Base-by-base conservation (phyloP, 345 rosid genomes). In the Zanthoxylum bungeanum region DNA sequence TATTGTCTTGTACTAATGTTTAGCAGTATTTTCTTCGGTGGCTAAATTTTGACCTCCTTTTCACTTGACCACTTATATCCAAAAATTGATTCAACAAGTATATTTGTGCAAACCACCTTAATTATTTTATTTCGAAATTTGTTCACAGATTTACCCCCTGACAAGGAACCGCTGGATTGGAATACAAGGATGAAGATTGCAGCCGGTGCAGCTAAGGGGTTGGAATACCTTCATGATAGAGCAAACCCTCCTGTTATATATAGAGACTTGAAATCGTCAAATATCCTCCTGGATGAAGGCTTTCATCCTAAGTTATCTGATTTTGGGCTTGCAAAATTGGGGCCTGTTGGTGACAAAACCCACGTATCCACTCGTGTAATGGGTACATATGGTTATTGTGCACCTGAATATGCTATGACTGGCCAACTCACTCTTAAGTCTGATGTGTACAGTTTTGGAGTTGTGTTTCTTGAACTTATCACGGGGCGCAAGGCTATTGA, bases 361-460 rank as follows among this genome's bases (percentile, higher is more conserved):
- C 99, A 95, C 49, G 99, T 95, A 76, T 95, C 98, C 9, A 94
- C 98, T 6, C 93, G 99, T 68, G 99, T 95, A 66, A 95, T 95
- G 99, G 99, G 99, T 8, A 95, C 99, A n/a, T 90, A 95, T 50
- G 99, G 98, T 73, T 95, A 94, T 69, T 94, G 98, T 85, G 98
- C 98, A 36, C 98, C 98, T 0, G 98, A 94, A 73, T 94, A 94
- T 71, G 99, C 99, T 28, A 95, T 95, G 99, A 95, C 99, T 0
- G 99, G 99, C 33, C 99, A 95, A 49, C 96, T 95, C 36, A 95
- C 99, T 40, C 71, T 95, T 21, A 95, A 95, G 72, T 95, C 98
- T 2, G 99, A 95, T 85, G 98, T 92, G 53, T 95, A 95, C 68
- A 92, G 98, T 78, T 95, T 95, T 78, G 98, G 99, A 64, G 99